Percentiles rank a stretch among this genome's conserved stretches.
These are phyloP conservation scores for Haplosporangium sp. DNA, from an alignment of 371 early-diverging fungal species.

Conservation along the genomic window DNA sequence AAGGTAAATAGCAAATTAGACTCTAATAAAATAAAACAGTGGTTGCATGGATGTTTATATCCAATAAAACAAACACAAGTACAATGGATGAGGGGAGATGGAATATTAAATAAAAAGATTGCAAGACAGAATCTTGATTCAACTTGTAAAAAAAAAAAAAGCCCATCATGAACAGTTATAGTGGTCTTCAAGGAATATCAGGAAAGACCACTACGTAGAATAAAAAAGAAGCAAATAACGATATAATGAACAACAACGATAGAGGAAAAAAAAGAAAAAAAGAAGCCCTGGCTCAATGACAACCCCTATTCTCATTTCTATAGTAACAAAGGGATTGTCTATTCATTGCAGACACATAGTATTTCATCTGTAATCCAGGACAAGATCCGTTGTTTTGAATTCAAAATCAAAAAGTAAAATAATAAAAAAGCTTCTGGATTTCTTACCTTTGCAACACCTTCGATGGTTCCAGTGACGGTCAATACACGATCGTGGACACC, in stretches of 20 bases:
- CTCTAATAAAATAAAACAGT: background rate
- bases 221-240: no score
- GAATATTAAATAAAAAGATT: no score
- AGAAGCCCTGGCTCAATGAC: background rate
- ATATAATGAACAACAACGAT: background rate
- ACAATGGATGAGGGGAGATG: no score
- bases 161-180: background rate
- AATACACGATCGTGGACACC: slow-evolving; percentile 89
- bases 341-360: background rate
- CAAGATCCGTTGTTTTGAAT: background rate
- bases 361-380: background rate
- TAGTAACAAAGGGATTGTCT: background rate
- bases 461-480: slow-evolving; percentile 83
- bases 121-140: no score
- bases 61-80: no score
- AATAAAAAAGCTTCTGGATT: slow-evolving; percentile 79
- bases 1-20: slow-evolving; percentile 3
- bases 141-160: no score
- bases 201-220: no score
- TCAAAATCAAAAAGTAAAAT: slow-evolving; percentile 73
- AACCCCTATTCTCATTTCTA: no score
- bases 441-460: slow-evolving; percentile 76
- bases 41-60: no score
- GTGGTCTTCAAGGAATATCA: background rate
- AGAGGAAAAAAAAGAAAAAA: background rate